These are phyloP conservation scores for Colletotrichum cordylinicola DNA, from an alignment of 2,329 filamentous ascomycete species.

Conservation along the genomic window DNA sequence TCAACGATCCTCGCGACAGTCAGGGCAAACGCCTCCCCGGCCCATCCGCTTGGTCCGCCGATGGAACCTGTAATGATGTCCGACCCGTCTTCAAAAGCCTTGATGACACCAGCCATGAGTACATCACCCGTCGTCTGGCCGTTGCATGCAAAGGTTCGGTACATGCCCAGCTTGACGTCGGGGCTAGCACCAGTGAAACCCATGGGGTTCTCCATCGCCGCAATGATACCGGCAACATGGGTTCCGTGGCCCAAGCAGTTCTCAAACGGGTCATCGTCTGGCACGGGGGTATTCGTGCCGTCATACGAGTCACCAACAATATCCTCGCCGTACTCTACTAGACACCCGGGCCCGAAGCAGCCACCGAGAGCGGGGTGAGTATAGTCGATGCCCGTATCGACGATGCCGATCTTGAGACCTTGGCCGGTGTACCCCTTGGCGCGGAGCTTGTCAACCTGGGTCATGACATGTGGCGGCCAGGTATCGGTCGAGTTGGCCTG, in stretches of 20 bases:
- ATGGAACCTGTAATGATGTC: conserved; percentile 63
- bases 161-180: conserved; percentile 42
- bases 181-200: conserved; percentile 45
- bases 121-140: conserved; percentile 39
- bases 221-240: conserved; percentile 51
- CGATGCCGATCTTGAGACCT: conserved; percentile 57
- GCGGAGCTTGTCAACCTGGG: conserved; percentile 58
- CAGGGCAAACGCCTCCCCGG: conserved; percentile 55
- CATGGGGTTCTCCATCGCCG: conserved; percentile 39
- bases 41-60: conserved; percentile 55
- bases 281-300: conserved; percentile 32
- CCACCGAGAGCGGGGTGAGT: conserved; percentile 51
- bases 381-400: conserved; percentile 55
- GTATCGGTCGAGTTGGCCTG: conserved; percentile 38
- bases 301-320: conserved; percentile 43
- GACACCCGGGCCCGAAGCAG: conserved; percentile 50
- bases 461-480: conserved; percentile 58
- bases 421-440: conserved; percentile 53
- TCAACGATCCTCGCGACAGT: conserved; percentile 58
- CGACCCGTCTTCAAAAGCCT: conserved; percentile 43
- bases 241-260: conserved; percentile 48
- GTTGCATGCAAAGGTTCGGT: conserved; percentile 41
- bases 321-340: conserved; percentile 49
- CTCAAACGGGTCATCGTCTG: conserved; percentile 44
- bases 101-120: conserved; percentile 42